Evolutionary conservation across 768 basidiomycete species (phyloP).

Genomic region (Boletus fagicola): DNA sequence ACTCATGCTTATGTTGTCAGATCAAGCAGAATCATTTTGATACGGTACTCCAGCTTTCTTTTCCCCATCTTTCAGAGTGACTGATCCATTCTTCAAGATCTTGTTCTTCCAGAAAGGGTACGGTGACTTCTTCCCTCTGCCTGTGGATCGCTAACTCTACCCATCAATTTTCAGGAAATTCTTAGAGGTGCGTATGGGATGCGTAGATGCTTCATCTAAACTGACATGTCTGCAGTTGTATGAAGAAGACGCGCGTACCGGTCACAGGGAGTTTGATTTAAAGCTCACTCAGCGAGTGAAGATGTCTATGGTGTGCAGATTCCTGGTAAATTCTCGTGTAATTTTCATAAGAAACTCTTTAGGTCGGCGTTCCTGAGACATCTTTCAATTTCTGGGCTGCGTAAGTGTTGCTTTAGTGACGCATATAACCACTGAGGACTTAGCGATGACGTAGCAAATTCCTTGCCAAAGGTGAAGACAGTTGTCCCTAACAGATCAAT

Average conservation of each 20-base stretch:
- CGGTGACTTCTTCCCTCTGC: constrained; percentile 7
- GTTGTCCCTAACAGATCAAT: background rate
- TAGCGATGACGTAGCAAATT: constrained; percentile 56
- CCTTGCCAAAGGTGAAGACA: constrained; percentile 52
- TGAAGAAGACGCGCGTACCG: constrained; percentile 91
- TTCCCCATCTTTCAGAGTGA: constrained; percentile 11
- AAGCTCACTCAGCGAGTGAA: constrained; percentile 92
- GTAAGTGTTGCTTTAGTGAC: constrained; percentile 41
- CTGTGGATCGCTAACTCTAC: background rate
- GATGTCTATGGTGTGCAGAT: constrained; percentile 89
- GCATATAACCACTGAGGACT: constrained; percentile 6
- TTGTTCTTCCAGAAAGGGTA: constrained; percentile 99
- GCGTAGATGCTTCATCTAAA: background rate
- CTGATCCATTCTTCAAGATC: constrained; percentile 44
- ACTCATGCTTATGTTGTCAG: constrained; percentile 38
- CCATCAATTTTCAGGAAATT: constrained; percentile 61
- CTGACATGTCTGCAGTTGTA: constrained; percentile 52
- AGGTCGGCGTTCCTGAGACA: constrained; percentile 95
- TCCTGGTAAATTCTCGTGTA: background rate
- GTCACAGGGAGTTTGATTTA: constrained; percentile 92
- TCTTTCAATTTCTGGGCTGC: constrained; percentile 93
- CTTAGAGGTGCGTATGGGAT: constrained; percentile 52
- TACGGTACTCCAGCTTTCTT: constrained; percentile 51
- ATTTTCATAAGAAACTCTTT: background rate
- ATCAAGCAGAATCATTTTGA: constrained; percentile 99